Conservation (phyloP, 345 rosid species). For the Ailanthus altissimus region DNA sequence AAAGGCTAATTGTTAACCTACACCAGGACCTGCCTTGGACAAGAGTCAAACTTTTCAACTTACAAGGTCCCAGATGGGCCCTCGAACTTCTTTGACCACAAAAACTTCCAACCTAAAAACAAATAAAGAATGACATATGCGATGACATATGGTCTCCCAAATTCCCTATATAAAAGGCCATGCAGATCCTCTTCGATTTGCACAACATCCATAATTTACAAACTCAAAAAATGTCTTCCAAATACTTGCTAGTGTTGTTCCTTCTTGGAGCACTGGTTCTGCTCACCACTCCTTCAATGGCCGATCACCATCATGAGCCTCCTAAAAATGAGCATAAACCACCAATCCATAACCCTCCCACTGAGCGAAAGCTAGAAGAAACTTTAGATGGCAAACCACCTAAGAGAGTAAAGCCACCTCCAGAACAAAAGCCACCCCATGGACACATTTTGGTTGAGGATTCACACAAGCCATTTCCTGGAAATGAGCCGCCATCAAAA, state of each 20-base stretch:
- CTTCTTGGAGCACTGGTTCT: constrained; percentile 18
- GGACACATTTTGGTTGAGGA: no score
- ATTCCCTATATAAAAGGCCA: constrained; percentile 14
- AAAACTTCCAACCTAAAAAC: background rate
- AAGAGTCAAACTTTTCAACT: background rate
- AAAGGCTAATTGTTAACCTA: background rate
- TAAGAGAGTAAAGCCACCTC: constrained; percentile 24
- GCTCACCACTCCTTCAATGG: constrained; percentile 9
- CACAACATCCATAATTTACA: background rate
- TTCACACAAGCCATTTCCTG: background rate
- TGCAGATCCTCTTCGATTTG: background rate
- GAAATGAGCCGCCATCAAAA: constrained; percentile 29
- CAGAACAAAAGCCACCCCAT: constrained; percentile 5
- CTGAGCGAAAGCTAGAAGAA: constrained; percentile 14
- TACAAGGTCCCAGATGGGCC: background rate
- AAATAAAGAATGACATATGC: background rate
- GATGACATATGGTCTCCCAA: background rate
- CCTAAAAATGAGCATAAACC: constrained; percentile 18
- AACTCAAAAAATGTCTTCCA: constrained; percentile 14
- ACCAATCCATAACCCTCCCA: constrained; percentile 17
- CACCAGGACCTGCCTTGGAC: background rate
- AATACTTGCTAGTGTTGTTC: constrained; percentile 17
- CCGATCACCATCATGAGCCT: constrained; percentile 14
- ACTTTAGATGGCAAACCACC: background rate
- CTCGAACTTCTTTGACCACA: background rate